Percentiles rank a stretch among this genome's conserved stretches.
phyloP scores from a whole-genome alignment of 768 basidiomycete genomes.

The Trametes coccinea region DNA sequence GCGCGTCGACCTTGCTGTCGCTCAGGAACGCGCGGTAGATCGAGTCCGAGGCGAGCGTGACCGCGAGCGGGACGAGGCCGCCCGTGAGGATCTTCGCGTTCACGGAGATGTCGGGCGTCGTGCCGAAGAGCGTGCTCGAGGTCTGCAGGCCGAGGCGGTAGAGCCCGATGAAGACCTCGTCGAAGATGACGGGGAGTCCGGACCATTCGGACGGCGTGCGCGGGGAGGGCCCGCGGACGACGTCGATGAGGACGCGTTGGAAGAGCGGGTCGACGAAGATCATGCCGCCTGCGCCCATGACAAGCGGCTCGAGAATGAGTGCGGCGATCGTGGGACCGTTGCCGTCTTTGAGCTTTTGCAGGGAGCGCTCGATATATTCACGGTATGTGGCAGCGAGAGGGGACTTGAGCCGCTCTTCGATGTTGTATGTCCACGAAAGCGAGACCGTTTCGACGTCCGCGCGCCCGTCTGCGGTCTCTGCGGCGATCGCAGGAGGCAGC shows the following conservation, averaged over 20 bases:
- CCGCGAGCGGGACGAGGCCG: constrained; percentile 83
- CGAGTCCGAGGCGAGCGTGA: constrained; percentile 77
- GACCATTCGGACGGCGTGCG: constrained; percentile 44
- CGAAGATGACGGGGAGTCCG: constrained; percentile 88
- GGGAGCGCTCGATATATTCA: constrained; percentile 50
- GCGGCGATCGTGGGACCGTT: constrained; percentile 58
- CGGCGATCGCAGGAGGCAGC: constrained; percentile 51
- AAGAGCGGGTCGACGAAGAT: constrained; percentile 96
- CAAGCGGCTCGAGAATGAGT: constrained; percentile 85
- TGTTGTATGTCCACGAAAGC: constrained; percentile 67
- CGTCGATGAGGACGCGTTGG: constrained; percentile 84
- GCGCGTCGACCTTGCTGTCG: constrained; percentile 74
- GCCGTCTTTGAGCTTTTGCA: constrained; percentile 46
- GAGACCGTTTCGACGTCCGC: constrained; percentile 41
- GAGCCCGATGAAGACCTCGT: constrained; percentile 95
- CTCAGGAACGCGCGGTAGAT: constrained; percentile 83
- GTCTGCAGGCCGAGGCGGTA: constrained; percentile 80
- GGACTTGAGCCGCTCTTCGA: constrained; percentile 57
- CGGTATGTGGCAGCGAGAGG: constrained; percentile 67
- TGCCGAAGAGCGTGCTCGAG: constrained; percentile 63
- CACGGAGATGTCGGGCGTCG: constrained; percentile 83
- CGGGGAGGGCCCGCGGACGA: constrained; percentile 55
- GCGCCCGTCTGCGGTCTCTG: constrained; percentile 26
- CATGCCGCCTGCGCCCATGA: constrained; percentile 97
- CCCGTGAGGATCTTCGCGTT: constrained; percentile 95